Conservation (phyloP, 106 monocot genomes). For the Dioscorea zingiberensis region DNA sequence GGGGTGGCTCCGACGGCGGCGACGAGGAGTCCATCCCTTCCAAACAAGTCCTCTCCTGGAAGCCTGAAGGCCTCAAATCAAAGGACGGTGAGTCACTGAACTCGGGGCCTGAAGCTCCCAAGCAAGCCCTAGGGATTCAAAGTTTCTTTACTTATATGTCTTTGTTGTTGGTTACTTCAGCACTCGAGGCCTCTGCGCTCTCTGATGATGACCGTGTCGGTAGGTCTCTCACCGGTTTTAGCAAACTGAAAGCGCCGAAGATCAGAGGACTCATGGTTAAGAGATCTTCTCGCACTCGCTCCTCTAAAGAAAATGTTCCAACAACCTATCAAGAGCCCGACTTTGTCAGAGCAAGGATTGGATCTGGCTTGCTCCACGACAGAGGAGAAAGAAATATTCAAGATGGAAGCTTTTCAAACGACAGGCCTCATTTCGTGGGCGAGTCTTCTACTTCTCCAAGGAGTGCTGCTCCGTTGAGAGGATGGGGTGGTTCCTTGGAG, state of each 20-base stretch:
- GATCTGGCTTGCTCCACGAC: too few relatives aligned
- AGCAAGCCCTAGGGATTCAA: too few relatives aligned
- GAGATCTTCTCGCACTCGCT: constrained; percentile 5
- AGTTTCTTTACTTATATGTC: background rate
- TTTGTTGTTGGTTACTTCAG: too few relatives aligned
- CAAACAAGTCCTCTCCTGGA: constrained; percentile 45
- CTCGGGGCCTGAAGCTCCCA: too few relatives aligned
- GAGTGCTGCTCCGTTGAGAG: constrained; percentile 1
- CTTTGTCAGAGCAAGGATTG: too few relatives aligned
- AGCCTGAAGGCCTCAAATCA: constrained; percentile 5
- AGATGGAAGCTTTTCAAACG: too few relatives aligned
- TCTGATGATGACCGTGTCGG: too few relatives aligned
- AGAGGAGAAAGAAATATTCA: too few relatives aligned
- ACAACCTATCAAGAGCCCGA: too few relatives aligned
- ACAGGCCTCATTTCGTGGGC: too few relatives aligned
- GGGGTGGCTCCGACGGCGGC: constrained; percentile 55
- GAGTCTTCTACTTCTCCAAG: background rate
- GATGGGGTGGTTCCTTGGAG: constrained; percentile 22
- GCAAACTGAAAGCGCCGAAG: constrained; percentile 51
- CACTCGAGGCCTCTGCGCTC: too few relatives aligned
- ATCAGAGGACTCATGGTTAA: constrained; percentile 34
- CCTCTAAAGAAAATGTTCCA: too few relatives aligned
- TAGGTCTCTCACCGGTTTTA: constrained; percentile 23
- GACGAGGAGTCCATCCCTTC: constrained; percentile 33
- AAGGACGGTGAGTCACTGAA: background rate